Percentiles rank a stretch among this genome's conserved stretches.
phyloP scores from a whole-genome alignment of 805 yeast genomes.

The Kregervanrija delftensis region DNA sequence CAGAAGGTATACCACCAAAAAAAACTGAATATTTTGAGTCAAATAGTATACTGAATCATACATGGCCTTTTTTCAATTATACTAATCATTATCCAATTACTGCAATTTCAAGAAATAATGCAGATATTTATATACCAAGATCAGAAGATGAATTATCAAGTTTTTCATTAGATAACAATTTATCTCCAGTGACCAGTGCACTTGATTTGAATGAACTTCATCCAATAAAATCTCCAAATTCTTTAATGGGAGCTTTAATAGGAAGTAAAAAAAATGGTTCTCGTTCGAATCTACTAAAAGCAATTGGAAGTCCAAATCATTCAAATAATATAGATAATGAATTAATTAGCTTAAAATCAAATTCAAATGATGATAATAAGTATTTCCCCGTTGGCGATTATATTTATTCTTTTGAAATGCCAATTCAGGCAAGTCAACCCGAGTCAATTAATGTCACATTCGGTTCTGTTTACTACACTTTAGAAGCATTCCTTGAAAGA shows the following conservation, averaged over 20 bases:
- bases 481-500: slow-evolving; percentile 68
- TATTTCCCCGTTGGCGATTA: slow-evolving; percentile 84
- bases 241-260: slow-evolving; percentile 23
- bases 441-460: slow-evolving; percentile 74
- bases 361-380: slow-evolving; percentile 20
- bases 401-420: slow-evolving; percentile 85
- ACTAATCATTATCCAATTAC: slow-evolving; percentile 22
- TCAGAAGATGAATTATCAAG: slow-evolving; percentile 29
- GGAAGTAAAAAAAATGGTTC: slow-evolving; percentile 7
- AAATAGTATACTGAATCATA: slow-evolving; percentile 63
- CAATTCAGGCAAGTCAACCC: slow-evolving; percentile 74
- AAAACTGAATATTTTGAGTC: slow-evolving; percentile 58
- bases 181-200: slow-evolving; percentile 25
- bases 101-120: slow-evolving; percentile 35
- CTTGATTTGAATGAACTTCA: slow-evolving; percentile 9
- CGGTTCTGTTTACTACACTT: slow-evolving; percentile 67
- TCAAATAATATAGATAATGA: too few species aligned
- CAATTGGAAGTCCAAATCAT: too few species aligned
- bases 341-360: slow-evolving; percentile 9
- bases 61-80: slow-evolving; percentile 80
- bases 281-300: too few species aligned
- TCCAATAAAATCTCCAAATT: slow-evolving; percentile 22
- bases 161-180: slow-evolving; percentile 28
- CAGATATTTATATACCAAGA: slow-evolving; percentile 36
- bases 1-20: slow-evolving; percentile 96